Evolutionary conservation across 2,329 filamentous ascomycete species (phyloP), one percentile per base, ranked within the genome.

Genomic region (Aaosphaeria pasadenensis): DNA sequence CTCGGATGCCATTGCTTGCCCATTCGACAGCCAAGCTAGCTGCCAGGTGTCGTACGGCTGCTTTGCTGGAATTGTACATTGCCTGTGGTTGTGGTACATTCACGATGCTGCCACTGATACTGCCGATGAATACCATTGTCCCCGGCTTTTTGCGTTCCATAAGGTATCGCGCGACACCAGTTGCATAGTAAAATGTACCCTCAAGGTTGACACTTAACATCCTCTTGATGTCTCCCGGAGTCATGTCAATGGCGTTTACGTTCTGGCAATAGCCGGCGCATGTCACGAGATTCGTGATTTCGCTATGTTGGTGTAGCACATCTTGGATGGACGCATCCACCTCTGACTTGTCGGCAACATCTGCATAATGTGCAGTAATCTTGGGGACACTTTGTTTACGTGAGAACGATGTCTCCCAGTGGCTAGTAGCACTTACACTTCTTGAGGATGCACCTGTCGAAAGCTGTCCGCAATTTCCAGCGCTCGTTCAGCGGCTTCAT

Each of bases 21-120:
- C 88, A 91, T 74, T 91, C 88, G 31, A 86, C 86, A 43, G 86
- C 88, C 33, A 91, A 80, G 5, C 85, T 89, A 76, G 87, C 89
- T 71, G 84, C 86, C 46, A 91, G 80, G 73, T 89, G 85, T 55
- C 89, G 81, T 36, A 91, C 86, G 60, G 84, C 88, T n/a, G 88
- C 87, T 80, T 91, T 91, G 73, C 85, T 88, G 30, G 87, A 86
- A 66, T 91, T 91, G 81, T 91, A 91, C 73, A 85, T 88, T 44
- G 79, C 84, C 75, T 91, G 87, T 74, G 89, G 85, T 74, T 91
- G 87, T 5, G 87, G 71, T 55, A 69, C 72, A 61, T 73, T 74
- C 57, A 74, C 71, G 31, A 73, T 61, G 32, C 56, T 58, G 41
- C 70, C 71, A 36, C 69, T 71, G 63, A 73, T 89, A 64, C 85